These are phyloP conservation scores for Pichia gijzeniarum DNA, from an alignment of 805 yeast genomes.

Conservation along the genomic window DNA sequence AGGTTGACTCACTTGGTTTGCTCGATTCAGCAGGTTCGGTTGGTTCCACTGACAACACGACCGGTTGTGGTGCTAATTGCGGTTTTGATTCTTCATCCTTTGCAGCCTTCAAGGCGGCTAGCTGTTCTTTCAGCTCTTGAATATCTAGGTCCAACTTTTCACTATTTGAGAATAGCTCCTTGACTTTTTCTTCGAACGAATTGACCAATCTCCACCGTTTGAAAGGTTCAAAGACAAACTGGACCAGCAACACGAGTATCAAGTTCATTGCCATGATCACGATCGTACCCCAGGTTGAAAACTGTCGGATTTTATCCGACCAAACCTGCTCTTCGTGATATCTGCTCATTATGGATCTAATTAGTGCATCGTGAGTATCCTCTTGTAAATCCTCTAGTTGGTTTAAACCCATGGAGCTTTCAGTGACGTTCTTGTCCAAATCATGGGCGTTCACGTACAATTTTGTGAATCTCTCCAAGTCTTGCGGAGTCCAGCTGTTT, in stretches of 20 bases:
- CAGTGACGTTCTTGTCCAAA: constrained; percentile 54
- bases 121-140: constrained; percentile 15
- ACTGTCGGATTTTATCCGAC: constrained; percentile 92
- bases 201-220: constrained; percentile 74
- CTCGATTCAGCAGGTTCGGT: too few relatives aligned
- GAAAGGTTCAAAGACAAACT: constrained; percentile 91
- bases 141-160: constrained; percentile 18
- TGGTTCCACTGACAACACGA: neutral
- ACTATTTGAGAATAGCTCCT: constrained; percentile 39
- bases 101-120: constrained; percentile 5
- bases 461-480: constrained; percentile 77
- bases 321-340: constrained; percentile 97
- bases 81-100: neutral
- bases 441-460: constrained; percentile 76
- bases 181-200: constrained; percentile 78
- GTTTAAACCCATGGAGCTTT: constrained; percentile 42
- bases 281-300: constrained; percentile 97
- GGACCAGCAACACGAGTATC: constrained; percentile 69
- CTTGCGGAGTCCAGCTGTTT: constrained; percentile 70
- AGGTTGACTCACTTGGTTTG: too few relatives aligned
- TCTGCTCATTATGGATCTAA: constrained; percentile 74
- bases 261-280: constrained; percentile 83
- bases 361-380: constrained; percentile 57
- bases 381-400: constrained; percentile 59
- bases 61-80: neutral